Base-by-base conservation (phyloP, 2,329 filamentous ascomycete genomes). In the Gaeumannomyces tritici region DNA sequence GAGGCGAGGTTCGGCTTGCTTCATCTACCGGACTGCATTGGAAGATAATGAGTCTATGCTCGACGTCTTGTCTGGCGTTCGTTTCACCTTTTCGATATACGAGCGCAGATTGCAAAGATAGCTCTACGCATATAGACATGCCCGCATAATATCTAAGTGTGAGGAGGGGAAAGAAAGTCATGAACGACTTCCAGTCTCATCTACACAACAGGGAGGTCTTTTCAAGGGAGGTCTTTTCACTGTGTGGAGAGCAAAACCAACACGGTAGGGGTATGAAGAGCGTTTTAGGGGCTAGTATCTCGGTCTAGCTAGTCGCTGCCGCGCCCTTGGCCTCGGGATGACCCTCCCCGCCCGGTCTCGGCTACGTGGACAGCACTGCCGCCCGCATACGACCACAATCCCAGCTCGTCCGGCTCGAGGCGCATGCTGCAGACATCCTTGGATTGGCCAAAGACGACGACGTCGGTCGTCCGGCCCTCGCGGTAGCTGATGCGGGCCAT, bases 401-500 rank as follows among this genome's bases (percentile, higher is more conserved):
- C 67, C 27, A 66, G 64, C 61, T 69, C 64, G 12, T 66, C 66
- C 2, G 68, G 67, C 47, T 65, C 63, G 15, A 69, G 71, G 55
- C 66, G 65, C 73, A 75, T 12, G 64, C 66, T n/a, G 57, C 63
- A 4, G 4, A 28, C 27, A 11, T 64, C 62, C 31, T 67, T 66
- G 33, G 64, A 63, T 62, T 74, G 72, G 1, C 73, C 74, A 64
- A 75, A 76, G 1, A 65, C 69, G 27, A 70, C 64, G 8, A 75
- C 72, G 2, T 64, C 62, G 33, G 64, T 69, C 2, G 66, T 62
- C 31, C 65, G 68, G 42, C 73, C 74, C 60, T 76, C 65, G 28
- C 47, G 15, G 47, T 60, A 11, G 12, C n/a, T 24, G 42, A 80
- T 70, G 51, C 74, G 69, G 6, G 79, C 73, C 67, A 74, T 72